These are phyloP conservation scores for Pythium aphanidermatum DNA, from an alignment of 352 stramenopile species.

Conservation along the genomic window DNA sequence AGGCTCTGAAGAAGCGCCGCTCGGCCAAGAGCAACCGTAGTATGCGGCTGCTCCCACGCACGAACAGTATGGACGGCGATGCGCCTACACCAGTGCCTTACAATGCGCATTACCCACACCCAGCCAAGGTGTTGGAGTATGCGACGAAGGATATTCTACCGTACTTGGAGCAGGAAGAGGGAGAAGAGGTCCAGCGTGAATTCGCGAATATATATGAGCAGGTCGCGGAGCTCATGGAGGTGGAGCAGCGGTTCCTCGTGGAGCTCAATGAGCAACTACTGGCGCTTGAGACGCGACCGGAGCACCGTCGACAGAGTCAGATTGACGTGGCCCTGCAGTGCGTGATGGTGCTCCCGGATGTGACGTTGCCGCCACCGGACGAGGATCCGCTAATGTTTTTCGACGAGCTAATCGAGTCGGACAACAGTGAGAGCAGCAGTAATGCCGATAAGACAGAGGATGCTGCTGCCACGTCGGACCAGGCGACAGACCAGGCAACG, in stretches of 20 bases:
- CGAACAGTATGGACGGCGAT: constrained; percentile 7
- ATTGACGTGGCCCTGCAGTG: constrained; percentile 68
- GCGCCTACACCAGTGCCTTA: constrained; percentile 3
- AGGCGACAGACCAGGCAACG: constrained; percentile 24
- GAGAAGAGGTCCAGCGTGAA: neutral
- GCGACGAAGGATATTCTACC: constrained; percentile 70
- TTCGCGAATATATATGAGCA: constrained; percentile 23
- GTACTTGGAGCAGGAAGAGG: constrained; percentile 43
- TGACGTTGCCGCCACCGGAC: constrained; percentile 56
- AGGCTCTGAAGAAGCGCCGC: constrained; percentile 23
- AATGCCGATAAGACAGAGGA: constrained; percentile 16
- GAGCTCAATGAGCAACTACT: constrained; percentile 64
- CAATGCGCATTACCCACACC: constrained; percentile 60
- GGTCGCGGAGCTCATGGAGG: constrained; percentile 63
- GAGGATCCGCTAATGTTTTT: constrained; percentile 33
- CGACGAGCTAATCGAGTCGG: constrained; percentile 18
- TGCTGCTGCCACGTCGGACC: constrained; percentile 10
- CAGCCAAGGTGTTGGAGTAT: constrained; percentile 62
- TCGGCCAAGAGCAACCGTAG: neutral
- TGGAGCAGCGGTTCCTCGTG: constrained; percentile 49
- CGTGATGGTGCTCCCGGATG: constrained; percentile 76
- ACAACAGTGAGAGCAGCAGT: constrained; percentile 2
- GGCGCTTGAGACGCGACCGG: constrained; percentile 41
- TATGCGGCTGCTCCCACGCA: constrained; percentile 1
- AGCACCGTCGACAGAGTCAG: constrained; percentile 57